Conservation (phyloP, 805 yeast species). For the Candida palmyrensis region DNA sequence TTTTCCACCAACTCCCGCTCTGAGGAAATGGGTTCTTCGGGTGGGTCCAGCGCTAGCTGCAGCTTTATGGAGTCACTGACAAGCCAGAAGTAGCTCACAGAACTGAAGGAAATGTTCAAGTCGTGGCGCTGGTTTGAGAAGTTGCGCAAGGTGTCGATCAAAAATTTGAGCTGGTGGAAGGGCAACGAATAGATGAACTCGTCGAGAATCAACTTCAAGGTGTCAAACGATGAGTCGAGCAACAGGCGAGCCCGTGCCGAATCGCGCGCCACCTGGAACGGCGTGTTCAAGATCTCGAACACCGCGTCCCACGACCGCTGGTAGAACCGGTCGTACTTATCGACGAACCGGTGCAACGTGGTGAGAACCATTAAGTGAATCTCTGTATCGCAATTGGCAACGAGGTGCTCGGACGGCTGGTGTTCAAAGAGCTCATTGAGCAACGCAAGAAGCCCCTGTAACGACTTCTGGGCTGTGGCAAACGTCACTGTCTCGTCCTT, state of each 20-base stretch:
- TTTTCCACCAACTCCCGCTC: slow-evolving; percentile 7
- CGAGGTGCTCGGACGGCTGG: slow-evolving; percentile 35
- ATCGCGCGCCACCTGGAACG: slow-evolving; percentile 37
- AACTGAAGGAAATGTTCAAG: slow-evolving; percentile 82
- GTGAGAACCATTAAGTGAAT: slow-evolving; percentile 57
- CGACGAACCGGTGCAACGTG: slow-evolving; percentile 68
- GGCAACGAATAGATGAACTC: slow-evolving; percentile 80
- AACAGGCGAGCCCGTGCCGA: slow-evolving; percentile 43
- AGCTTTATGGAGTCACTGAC: slow-evolving; percentile 65
- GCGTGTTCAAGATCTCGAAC: slow-evolving; percentile 55
- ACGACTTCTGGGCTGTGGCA: slow-evolving; percentile 43
- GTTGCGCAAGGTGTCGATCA: slow-evolving; percentile 67
- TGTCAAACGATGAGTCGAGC: slow-evolving; percentile 68
- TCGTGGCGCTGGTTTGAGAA: slow-evolving; percentile 72
- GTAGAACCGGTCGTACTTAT: slow-evolving; percentile 63
- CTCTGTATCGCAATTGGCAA: slow-evolving; percentile 60
- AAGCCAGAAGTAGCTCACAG: slow-evolving; percentile 89
- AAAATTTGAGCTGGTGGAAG: slow-evolving; percentile 49
- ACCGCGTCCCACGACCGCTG: slow-evolving; percentile 70
- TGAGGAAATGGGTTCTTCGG: slow-evolving; percentile 3
- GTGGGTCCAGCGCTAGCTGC: slow-evolving; percentile 3
- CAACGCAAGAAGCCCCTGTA: slow-evolving; percentile 44
- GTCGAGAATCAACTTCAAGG: slow-evolving; percentile 76
- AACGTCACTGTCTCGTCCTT: slow-evolving; percentile 10
- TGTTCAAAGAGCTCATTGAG: slow-evolving; percentile 37